Conservation (phyloP, 306 rosid genomes). For the Boehmeria nivea region DNA sequence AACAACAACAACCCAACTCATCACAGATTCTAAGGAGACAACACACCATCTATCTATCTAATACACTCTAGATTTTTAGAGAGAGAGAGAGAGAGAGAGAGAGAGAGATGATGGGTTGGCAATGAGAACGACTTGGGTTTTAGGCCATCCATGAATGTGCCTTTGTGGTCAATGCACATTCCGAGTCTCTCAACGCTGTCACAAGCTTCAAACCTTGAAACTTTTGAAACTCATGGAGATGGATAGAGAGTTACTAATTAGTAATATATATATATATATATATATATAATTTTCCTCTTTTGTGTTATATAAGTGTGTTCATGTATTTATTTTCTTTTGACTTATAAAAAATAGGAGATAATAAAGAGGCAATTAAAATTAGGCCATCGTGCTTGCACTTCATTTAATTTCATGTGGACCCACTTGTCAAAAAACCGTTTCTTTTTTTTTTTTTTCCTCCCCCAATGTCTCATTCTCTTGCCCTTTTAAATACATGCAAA, state of each 20-base stretch:
- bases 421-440: conserved; percentile 29
- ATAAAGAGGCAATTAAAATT: background rate
- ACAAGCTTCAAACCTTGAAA: too few relatives aligned
- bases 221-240: too few relatives aligned
- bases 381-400: conserved; percentile 32
- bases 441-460: background rate
- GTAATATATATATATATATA: too few relatives aligned
- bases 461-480: background rate
- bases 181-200: background rate
- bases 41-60: background rate
- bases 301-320: too few relatives aligned
- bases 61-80: background rate
- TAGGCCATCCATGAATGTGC: background rate
- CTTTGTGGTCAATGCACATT: conserved; percentile 11
- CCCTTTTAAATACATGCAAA: conserved; percentile 19
- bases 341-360: background rate
- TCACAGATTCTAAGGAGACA: conserved; percentile 1
- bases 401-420: conserved; percentile 30
- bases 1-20: background rate
- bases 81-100: background rate
- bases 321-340: too few relatives aligned
- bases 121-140: conserved; percentile 13
- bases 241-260: too few relatives aligned
- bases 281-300: too few relatives aligned
- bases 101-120: conserved; percentile 5